Percentiles rank a stretch among this genome's conserved stretches.
These are phyloP conservation scores for Xerophyta viscosa DNA, from an alignment of 106 monocot genomes.

Conservation along the genomic window DNA sequence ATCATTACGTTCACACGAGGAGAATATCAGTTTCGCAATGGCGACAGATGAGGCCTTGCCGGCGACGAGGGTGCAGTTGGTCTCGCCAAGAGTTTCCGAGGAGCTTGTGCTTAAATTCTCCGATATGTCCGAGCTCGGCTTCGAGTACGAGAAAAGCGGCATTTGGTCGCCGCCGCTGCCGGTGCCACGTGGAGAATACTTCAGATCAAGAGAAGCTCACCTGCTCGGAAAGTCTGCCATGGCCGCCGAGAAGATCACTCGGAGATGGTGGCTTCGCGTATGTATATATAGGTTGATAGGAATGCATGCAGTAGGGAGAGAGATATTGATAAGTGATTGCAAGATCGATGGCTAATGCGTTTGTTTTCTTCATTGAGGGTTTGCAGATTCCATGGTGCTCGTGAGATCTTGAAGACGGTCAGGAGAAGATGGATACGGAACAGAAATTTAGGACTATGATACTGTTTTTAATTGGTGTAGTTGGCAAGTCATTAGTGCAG, in stretches of 20 bases:
- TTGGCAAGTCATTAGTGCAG: too few species aligned
- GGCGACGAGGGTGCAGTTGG: slow-evolving; percentile 21
- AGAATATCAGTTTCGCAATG: not conserved
- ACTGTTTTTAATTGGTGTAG: too few species aligned
- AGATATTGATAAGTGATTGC: too few species aligned
- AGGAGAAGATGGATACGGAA: too few species aligned
- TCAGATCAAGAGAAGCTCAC: too few species aligned
- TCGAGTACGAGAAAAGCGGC: slow-evolving; percentile 52
- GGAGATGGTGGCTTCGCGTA: not conserved
- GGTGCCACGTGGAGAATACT: not conserved
- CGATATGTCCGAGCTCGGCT: slow-evolving; percentile 36
- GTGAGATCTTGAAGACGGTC: too few species aligned
- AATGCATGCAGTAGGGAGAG: too few species aligned
- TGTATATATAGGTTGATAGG: not conserved
- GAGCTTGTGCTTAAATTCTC: slow-evolving; percentile 35
- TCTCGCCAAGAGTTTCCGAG: slow-evolving; percentile 28
- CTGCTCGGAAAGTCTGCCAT: not conserved
- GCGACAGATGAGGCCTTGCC: slow-evolving; percentile 1
- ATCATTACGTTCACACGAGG: too few species aligned
- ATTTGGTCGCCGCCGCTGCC: slow-evolving; percentile 46
- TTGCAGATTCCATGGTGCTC: not conserved
- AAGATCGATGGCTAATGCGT: not conserved
- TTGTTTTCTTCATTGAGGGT: not conserved
- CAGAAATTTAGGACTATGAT: too few species aligned
- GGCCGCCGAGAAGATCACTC: not conserved